Evolutionary conservation across 345 rosid species (phyloP).

Genomic region (Eutrema heterophyllum): DNA sequence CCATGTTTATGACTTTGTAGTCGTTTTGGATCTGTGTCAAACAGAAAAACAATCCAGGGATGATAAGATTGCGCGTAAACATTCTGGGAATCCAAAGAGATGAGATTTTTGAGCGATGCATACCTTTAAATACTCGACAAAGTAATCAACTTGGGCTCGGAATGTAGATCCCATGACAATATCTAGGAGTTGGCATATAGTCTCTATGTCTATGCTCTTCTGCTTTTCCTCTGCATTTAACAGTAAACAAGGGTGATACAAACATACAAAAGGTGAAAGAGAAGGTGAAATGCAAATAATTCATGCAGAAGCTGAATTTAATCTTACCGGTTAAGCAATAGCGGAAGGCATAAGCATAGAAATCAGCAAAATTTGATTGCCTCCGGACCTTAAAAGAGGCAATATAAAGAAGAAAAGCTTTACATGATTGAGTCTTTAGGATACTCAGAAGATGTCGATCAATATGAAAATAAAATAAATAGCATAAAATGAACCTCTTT

Average conservation of each 20-base stretch:
- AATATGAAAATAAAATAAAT: neutral
- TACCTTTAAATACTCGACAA: conserved; percentile 44
- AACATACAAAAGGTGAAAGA: neutral
- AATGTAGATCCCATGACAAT: conserved; percentile 74
- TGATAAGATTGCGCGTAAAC: neutral
- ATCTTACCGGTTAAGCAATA: conserved; percentile 84
- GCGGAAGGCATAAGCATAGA: conserved; percentile 78
- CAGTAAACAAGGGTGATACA: conserved; percentile 2
- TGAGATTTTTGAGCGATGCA: neutral
- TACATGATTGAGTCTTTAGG: neutral
- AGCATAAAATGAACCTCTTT: conserved; percentile 59
- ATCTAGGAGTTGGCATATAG: conserved; percentile 74
- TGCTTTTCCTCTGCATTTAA: conserved; percentile 77
- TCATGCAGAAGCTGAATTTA: neutral
- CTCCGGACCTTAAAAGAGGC: conserved; percentile 52
- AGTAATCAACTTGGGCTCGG: conserved; percentile 68
- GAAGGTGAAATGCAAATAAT: neutral
- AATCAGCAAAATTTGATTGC: conserved; percentile 69
- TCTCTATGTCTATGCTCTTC: conserved; percentile 85
- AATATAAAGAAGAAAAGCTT: neutral
- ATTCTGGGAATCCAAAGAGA: neutral
- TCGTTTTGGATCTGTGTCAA: conserved; percentile 72
- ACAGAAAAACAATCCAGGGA: neutral
- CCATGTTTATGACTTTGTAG: conserved; percentile 92
- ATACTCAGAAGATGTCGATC: neutral